Conservation (phyloP, 2,329 filamentous ascomycete genomes). For the Leptographium lundbergii region DNA sequence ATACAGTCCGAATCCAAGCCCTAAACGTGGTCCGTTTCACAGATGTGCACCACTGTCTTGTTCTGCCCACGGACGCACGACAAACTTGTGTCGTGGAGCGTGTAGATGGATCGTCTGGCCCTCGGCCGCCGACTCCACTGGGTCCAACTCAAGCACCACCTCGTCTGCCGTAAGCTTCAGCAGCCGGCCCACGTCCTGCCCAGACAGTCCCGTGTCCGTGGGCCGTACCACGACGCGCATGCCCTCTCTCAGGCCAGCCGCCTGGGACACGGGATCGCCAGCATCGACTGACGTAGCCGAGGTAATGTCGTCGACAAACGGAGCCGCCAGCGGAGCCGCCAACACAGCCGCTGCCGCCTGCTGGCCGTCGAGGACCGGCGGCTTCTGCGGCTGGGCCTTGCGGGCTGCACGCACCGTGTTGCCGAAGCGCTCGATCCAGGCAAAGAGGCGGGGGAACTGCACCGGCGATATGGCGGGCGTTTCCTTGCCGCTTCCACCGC, state of each 20-base stretch:
- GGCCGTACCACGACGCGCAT: constrained; percentile 46
- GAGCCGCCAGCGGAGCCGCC: constrained; percentile 23
- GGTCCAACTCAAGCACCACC: constrained; percentile 41
- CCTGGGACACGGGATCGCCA: constrained; percentile 31
- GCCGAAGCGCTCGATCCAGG: constrained; percentile 53
- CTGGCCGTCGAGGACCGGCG: constrained; percentile 32
- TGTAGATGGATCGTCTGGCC: constrained; percentile 38
- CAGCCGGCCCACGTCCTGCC: constrained; percentile 45
- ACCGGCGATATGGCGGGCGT: constrained; percentile 28
- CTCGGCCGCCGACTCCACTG: constrained; percentile 18
- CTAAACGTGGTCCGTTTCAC: neutral
- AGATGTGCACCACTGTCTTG: neutral
- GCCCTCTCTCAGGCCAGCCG: constrained; percentile 38
- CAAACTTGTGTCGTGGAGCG: constrained; percentile 48
- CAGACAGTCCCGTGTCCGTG: constrained; percentile 45
- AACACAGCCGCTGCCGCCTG: constrained; percentile 38
- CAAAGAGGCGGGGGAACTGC: constrained; percentile 46
- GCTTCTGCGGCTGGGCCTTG: constrained; percentile 13
- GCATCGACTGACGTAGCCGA: neutral
- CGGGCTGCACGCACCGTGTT: constrained; percentile 30
- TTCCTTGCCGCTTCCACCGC: neutral
- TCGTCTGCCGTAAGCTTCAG: constrained; percentile 38
- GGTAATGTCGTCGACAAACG: constrained; percentile 24
- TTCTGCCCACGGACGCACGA: constrained; percentile 23
- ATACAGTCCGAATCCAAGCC: neutral